Evolutionary conservation across 768 basidiomycete genomes (phyloP), one percentile per base, ranked within the genome.

Genomic region (Rhodotorula toruloides): DNA sequence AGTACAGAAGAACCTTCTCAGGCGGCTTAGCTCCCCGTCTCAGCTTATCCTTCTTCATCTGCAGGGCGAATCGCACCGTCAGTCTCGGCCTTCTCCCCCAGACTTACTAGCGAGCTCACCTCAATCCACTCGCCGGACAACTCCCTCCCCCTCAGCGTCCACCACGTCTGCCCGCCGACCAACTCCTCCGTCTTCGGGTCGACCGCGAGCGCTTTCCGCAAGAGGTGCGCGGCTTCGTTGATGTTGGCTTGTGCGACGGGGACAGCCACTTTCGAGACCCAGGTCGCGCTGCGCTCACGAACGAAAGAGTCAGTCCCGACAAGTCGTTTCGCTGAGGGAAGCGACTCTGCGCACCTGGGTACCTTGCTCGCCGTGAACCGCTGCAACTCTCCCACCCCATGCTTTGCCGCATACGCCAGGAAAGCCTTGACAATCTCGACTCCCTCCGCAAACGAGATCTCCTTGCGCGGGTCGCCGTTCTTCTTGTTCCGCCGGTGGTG

Each of bases 51-150:
- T 77, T 76, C 69, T 77, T 76, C 76, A 79, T 77, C 76, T 76
- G 61, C 25, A 14, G 6, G 21, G 6, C 8, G 2, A 9, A 13
- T 4, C n/a, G 1, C 25, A 0, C 3, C 4, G 42, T 53, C 43
- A 37, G 22, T 21, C 10, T 22, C 4, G 4, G n/a, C 5, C n/a
- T 2, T 3, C 29, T 6, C 21, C 52, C 31, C 19, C 2, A 22
- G 60, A 43, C 29, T 19, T 11, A 31, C 13, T 3, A 9, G 12
- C n/a, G 34, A 19, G 39, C 74, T 70, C 44, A 76, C 76, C 73
- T 79, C 78, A 22, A 79, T 75, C 77, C 77, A 79, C 60, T 79
- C 78, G 12, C 77, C 76, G 46, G 77, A 74, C 43, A 79, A 53
- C 13, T 65, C 72, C 49, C 73, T 62, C 6, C 77, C 78, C 46